These are phyloP conservation scores for Papiliotrema flavescens DNA, from an alignment of 1,284 basidiomycete species.

Conservation along the genomic window DNA sequence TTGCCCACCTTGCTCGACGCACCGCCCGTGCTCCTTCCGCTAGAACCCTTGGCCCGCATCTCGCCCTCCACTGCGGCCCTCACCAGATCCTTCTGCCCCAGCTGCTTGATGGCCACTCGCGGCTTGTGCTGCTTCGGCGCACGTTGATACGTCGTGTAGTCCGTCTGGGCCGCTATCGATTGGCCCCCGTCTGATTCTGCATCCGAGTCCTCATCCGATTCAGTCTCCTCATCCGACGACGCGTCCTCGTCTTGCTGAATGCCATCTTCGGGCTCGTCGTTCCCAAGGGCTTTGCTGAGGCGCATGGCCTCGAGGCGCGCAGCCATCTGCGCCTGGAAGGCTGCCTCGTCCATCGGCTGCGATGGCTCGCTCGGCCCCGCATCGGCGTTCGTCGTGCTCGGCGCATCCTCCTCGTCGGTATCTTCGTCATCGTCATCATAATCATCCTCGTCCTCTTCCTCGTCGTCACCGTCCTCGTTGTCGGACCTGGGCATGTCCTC, in stretches of 20 bases:
- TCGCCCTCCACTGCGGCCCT: slow-evolving; percentile 60
- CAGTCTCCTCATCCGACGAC: slow-evolving; percentile 14
- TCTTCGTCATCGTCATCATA: slow-evolving; percentile 44
- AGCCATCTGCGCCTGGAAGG: slow-evolving; percentile 25
- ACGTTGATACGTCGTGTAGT: slow-evolving; percentile 39
- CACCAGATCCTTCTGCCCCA: slow-evolving; percentile 53
- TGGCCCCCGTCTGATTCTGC: slow-evolving; percentile 4
- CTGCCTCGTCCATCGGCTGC: slow-evolving; percentile 26
- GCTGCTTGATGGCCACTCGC: slow-evolving; percentile 14
- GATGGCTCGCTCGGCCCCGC: neutral
- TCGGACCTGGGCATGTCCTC: slow-evolving; percentile 40
- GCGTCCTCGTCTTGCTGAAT: slow-evolving; percentile 1
- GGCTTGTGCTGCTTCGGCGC: slow-evolving; percentile 5
- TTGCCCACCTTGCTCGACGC: slow-evolving; percentile 68
- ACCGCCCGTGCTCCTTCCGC: slow-evolving; percentile 50
- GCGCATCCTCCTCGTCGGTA: slow-evolving; percentile 42
- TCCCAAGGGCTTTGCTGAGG: slow-evolving; percentile 37
- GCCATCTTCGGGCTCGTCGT: slow-evolving; percentile 28
- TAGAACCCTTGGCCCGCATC: slow-evolving; percentile 58
- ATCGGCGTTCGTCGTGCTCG: neutral
- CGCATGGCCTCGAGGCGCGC: slow-evolving; percentile 36
- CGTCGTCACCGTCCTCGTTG: slow-evolving; percentile 29
- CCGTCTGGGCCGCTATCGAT: slow-evolving; percentile 31
- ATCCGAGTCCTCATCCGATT: slow-evolving; percentile 23
- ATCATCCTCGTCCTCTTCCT: slow-evolving; percentile 38